A percentile compares a stretch with the other conserved stretches of the same genome.
phyloP scores from a whole-genome alignment of 805 yeast genomes.

The Dipodascopsis uninucleata region DNA sequence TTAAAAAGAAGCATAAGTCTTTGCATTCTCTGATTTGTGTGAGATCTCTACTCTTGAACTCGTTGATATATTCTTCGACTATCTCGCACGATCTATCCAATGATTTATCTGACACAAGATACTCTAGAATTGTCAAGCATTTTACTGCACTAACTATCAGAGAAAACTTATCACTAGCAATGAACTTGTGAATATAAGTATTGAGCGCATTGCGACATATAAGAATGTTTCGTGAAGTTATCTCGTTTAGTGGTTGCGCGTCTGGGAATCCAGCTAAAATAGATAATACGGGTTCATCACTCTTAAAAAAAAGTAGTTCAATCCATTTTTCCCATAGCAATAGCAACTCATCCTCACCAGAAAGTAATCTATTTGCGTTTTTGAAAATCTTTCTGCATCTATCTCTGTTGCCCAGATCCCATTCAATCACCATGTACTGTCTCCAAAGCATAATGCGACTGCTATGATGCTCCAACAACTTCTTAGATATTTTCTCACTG shows the following conservation, averaged over 20 bases:
- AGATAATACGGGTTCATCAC: not conserved
- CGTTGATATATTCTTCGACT: not conserved
- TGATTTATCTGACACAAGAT: not conserved
- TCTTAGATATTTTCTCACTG: slow-evolving; percentile 4
- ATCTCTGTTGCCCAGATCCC: slow-evolving; percentile 6
- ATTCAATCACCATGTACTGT: slow-evolving; percentile 10
- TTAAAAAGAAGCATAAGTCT: slow-evolving; percentile 4
- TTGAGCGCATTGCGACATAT: not conserved
- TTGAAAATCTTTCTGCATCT: slow-evolving; percentile 5
- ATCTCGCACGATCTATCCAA: slow-evolving; percentile 1
- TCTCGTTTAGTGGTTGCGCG: not conserved
- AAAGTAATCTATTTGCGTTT: slow-evolving; percentile 4
- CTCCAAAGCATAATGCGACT: slow-evolving; percentile 14
- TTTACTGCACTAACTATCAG: slow-evolving; percentile 12
- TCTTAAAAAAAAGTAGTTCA: not conserved
- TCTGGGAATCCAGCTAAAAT: slow-evolving; percentile 3
- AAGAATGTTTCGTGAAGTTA: slow-evolving; percentile 1
- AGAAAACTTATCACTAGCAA: not conserved
- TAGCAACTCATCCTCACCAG: slow-evolving; percentile 2
- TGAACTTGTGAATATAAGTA: not conserved
- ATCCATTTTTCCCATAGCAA: slow-evolving; percentile 14
- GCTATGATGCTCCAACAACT: slow-evolving; percentile 5
- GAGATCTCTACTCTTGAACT: not conserved
- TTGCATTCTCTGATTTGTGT: not conserved
- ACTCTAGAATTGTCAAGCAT: slow-evolving; percentile 8